Base-by-base conservation (phyloP, 2,329 filamentous ascomycete species). In the Aspergillus fischeri region DNA sequence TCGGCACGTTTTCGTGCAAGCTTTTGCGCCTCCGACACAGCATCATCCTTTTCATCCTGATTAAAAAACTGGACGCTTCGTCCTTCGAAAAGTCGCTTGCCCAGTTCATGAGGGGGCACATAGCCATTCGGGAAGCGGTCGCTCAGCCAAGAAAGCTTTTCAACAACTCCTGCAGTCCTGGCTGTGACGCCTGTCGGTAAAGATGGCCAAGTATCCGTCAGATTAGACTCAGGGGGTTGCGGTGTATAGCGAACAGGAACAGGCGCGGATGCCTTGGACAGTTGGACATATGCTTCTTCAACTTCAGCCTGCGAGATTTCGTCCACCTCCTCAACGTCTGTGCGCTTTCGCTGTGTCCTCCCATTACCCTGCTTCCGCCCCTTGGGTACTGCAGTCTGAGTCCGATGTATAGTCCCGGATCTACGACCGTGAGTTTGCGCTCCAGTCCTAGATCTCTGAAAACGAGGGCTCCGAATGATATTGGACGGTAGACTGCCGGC, bases 121-220 rank as follows among this genome's bases (percentile, higher is more conserved):
- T 73, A 72, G 38, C 72, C 71, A 63, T 71, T 67, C 17, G 70
- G 59, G 51, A 66, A 69, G 32, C 71, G 73, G 17, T 67, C 73
- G 52, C 73, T 70, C 52, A 74, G 59, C 54, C 59, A 67, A 3
- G 68, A 67, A 20, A 77, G 59, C 57, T 75, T 74, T 51, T 74
- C 71, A 27, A 69, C 54, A 25, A 76, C 62, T 9, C 67, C 66
- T 28, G 67, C 68, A 5, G 65, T 65, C 35, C 63, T 66, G 2
- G 66, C 67, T 5, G 65, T 64, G 7, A 59, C 51, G 38, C 68
- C 67, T 2, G 70, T 71, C 1, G 75, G 73, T 8, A 77, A 56
- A 28, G 73, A 67, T 21, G 75, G 75, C 75, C 75, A 77, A 10
- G 73, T 77, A 28, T 73, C 65, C 51, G 63, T 67, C 54, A 77